Base-by-base conservation (phyloP, 2,329 filamentous ascomycete species). In the Clathrospora elynae region DNA sequence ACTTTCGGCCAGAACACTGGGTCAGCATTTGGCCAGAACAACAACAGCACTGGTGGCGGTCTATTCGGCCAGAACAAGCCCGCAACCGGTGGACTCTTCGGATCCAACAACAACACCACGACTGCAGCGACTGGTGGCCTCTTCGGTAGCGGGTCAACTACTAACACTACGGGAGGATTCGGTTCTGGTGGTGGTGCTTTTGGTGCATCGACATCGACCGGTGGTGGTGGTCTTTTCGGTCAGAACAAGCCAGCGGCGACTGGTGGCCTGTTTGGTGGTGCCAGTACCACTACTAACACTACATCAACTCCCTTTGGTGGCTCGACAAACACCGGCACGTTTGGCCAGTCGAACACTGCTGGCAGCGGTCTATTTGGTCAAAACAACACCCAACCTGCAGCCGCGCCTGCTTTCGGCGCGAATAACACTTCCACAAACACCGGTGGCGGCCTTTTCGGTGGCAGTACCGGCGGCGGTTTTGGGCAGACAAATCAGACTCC, bases 181-280 rank as follows among this genome's bases (percentile, higher is more conserved):
- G 56, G 59, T 17, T 44, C 51, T 18, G 44, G 47, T 12, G 66
- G 66, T 10, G 69, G 71, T 9, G 69, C 72, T 14, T 69, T 68
- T 32, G 66, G 66, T 6, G 16, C 53, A 10, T 52, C 59, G 17
- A 58, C 59, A 16, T n/a, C n/a, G n/a, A 61, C 48, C 17, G 43
- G 44, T 13, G 59, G 61, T 18, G 63, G 68, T 18, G 68, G 75
- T 28, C 57, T 85, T 3, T 85, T 85, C 50, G 78, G 79, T 6
- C 61, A 62, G 23, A 66, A 61, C 36, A 62, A 54, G 67, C 47
- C 65, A 69, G 51, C 57, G 59, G 42, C 64, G 64, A 35, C 65
- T 17, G 56, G 52, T 20, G 72, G 42, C 64, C 42, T 56, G 2
- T 75, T 67, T 17, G 64, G 65, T 16, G 54, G 62, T 5, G 62